Percentiles rank a stretch among this genome's conserved stretches.
These are phyloP conservation scores for Microthlaspi erraticum DNA, from an alignment of 345 rosid species.

Conservation along the genomic window DNA sequence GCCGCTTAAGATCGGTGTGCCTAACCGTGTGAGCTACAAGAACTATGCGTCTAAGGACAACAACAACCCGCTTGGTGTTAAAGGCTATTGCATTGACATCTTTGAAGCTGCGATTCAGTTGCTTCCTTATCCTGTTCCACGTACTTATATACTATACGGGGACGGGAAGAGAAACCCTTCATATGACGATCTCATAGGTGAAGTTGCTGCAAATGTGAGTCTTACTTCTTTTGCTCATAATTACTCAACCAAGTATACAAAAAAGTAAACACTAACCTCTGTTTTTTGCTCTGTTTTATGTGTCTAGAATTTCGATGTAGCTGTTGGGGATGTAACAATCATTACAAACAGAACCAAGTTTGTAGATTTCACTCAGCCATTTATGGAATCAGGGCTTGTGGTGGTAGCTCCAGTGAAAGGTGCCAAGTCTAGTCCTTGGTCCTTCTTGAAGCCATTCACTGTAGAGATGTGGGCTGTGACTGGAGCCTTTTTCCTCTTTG, in stretches of 20 bases:
- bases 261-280: slow-evolving; percentile 6
- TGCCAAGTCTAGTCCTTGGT: slow-evolving; percentile 84
- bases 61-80: slow-evolving; percentile 66
- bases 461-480: slow-evolving; percentile 89
- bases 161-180: slow-evolving; percentile 68
- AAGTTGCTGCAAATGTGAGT: slow-evolving; percentile 77
- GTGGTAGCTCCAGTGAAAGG: slow-evolving; percentile 81
- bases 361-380: slow-evolving; percentile 95
- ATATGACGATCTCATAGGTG: slow-evolving; percentile 60
- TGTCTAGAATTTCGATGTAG: slow-evolving; percentile 77
- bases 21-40: slow-evolving; percentile 68
- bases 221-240: slow-evolving; percentile 24
- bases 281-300: slow-evolving; percentile 23
- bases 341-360: slow-evolving; percentile 76
- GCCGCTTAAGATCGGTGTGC: slow-evolving; percentile 78
- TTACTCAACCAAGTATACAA: slow-evolving; percentile 19
- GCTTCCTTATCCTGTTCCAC: slow-evolving; percentile 89
- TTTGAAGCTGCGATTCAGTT: slow-evolving; percentile 87
- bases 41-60: slow-evolving; percentile 64
- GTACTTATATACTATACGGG: slow-evolving; percentile 61
- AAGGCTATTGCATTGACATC: slow-evolving; percentile 87
- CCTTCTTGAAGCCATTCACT: slow-evolving; percentile 91
- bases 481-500: slow-evolving; percentile 73
- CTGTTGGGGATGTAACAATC: slow-evolving; percentile 79
- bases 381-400: slow-evolving; percentile 79